phyloP scores from a whole-genome alignment of 305 asterid species.

The Solanum aculeatissimum region DNA sequence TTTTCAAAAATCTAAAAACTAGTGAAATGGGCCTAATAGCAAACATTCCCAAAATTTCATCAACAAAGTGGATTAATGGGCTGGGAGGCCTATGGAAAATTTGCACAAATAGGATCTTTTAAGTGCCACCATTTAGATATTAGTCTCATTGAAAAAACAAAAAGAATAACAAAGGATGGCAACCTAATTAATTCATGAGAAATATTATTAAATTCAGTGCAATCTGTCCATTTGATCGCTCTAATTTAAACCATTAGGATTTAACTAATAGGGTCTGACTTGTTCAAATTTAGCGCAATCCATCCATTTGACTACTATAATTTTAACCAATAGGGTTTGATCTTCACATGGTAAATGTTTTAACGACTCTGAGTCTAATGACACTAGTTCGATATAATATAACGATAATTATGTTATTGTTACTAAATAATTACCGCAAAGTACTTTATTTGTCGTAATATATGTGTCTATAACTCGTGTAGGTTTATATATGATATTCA shows the following conservation, averaged over 20 bases:
- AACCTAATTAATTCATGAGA: background rate
- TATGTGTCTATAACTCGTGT: no score
- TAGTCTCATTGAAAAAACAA: background rate
- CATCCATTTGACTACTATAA: no score
- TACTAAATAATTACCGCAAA: no score
- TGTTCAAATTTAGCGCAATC: no score
- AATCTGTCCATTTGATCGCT: background rate
- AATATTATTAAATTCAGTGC: background rate
- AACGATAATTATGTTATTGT: no score
- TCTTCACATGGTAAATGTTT: no score
- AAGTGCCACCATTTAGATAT: background rate
- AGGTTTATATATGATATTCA: no score
- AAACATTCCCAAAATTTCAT: background rate
- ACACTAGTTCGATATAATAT: no score
- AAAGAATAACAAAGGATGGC: background rate
- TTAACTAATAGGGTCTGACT: background rate
- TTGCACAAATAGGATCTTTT: background rate
- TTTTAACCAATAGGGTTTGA: no score
- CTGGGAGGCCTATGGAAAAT: background rate
- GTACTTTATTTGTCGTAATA: no score
- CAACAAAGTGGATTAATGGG: background rate
- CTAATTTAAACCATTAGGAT: background rate
- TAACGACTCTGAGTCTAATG: no score
- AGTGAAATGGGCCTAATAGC: background rate
- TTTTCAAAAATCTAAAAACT: background rate